Evolutionary conservation across 2,329 filamentous ascomycete species (phyloP), one percentile per base, ranked within the genome.

Genomic region (Cercospora sesami): DNA sequence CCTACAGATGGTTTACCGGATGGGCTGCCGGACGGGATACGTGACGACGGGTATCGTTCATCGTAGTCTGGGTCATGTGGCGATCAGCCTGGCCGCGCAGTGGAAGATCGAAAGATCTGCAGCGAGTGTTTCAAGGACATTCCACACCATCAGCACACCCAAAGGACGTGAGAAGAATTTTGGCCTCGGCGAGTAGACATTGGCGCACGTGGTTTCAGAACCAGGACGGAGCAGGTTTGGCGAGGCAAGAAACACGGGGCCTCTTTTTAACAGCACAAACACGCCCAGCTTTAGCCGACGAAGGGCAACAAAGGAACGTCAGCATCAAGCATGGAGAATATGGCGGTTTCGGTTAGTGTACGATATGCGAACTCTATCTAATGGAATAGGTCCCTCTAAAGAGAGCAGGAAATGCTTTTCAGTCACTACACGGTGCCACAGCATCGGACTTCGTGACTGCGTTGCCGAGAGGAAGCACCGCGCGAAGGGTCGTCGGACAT

Each of bases 21-120:
- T 23, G 58, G 28, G 26, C 48, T 62, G 18, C 62, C 57, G 23
- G 62, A 68, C 28, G 66, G 66, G 28, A 60, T 60, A 12, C 58
- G 16, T 4, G 58, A 65, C 12, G 48, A 59, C 10, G 12, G 23
- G 1, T 65, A 65, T 57, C 63, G 63, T 21, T 61, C 31, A 14
- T 36, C 62, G 55, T 65, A 68, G 66, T 18, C 51, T 51, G 23
- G 58, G 33, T 39, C 23, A 6, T 30, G 48, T 60, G 53, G 21
- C 48, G 51, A 10, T 23, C 42, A 48, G 5, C 21, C 16, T 10
- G 53, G 12, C 12, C 48, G 7, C 3, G 1, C 5, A 1, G 23
- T 3, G 3, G 16, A 26, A 7, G 48, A 30, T 16, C 12, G 48
- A 9, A 48, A 39, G 33, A 39, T 7, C 14, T 16, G 5, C 6